Base-by-base conservation (phyloP, 2,329 filamentous ascomycete genomes). In the Emergomyces orientalis region DNA sequence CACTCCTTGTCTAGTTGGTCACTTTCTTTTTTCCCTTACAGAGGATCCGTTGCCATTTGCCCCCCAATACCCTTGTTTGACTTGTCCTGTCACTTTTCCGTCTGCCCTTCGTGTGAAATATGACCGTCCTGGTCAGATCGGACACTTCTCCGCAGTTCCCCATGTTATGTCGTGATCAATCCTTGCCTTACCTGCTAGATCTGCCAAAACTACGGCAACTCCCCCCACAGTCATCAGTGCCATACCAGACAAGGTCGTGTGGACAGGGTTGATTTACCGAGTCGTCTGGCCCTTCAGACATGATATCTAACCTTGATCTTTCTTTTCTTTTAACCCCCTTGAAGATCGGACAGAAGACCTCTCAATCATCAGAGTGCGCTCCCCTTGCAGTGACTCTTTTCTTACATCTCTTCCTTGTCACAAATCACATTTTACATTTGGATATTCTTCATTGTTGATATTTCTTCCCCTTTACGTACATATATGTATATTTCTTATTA, bases 261-360 rank as follows among this genome's bases (percentile, higher is more conserved):
- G n/a, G 55, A 39, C n/a, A 4, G 55, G 22, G 56, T 37, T 43
- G 56, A 59, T 59, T 39, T 59, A 32, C 56, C 39, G 22, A 59
- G 56, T 59, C 56, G 56, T n/a, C 39, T 45, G 56, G 51, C 34
- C 34, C n/a, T 56, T 41, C 54, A 9, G 54, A 14, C 19, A 32
- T 58, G 55, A 22, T 58, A 30, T 13, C 39, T 39, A 22, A 22
- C 55, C 6, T 37, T 52, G 43, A 52, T 51, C 30, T 51, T 37
- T 52, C 14, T 22, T 60, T 6, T 51, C 37, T 59, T 59, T 34
- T 41, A 13, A 34, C 11, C 45, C 58, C 58, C 47, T 51, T 22
- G 30, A 52, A 60, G 30, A 34, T 52, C 43, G 34, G 58, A 11
- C 43, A 60, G 17, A 49, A 60, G 58, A 43, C 17, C 32, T 22